A percentile compares a stretch with the other conserved stretches of the same genome.
phyloP scores from a whole-genome alignment of 345 rosid species.

The Heritiera littoralis region DNA sequence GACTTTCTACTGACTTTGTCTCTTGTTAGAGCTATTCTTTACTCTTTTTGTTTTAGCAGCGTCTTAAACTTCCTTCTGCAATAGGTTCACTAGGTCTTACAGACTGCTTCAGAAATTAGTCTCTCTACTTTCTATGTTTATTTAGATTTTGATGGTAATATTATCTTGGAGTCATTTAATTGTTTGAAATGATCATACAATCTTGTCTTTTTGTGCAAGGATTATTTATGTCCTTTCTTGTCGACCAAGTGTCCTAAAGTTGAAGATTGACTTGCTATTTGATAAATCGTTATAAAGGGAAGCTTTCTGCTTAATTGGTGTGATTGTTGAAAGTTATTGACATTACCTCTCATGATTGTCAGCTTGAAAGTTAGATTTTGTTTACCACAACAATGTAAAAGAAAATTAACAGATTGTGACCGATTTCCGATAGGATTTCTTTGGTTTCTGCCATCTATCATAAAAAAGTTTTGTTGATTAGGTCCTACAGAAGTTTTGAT shows the following conservation, averaged over 20 bases:
- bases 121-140: background rate
- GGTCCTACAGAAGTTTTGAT: background rate
- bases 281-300: too few relatives aligned
- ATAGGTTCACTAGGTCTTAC: background rate
- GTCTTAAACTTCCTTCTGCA: background rate
- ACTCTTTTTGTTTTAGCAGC: background rate
- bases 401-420: background rate
- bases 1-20: too few relatives aligned
- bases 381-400: background rate
- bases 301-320: background rate
- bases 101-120: background rate
- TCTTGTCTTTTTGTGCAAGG: background rate
- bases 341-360: background rate
- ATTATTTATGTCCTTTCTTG: background rate
- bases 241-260: background rate
- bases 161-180: background rate
- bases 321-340: conserved; percentile 13
- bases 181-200: background rate
- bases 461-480: background rate
- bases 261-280: background rate
- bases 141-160: background rate
- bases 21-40: background rate
- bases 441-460: background rate
- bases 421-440: background rate
- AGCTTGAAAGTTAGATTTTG: background rate